Evolutionary conservation across 1,139 yeast species (phyloP), one percentile per base, ranked within the genome.

Genomic region (Diutina siamensis): DNA sequence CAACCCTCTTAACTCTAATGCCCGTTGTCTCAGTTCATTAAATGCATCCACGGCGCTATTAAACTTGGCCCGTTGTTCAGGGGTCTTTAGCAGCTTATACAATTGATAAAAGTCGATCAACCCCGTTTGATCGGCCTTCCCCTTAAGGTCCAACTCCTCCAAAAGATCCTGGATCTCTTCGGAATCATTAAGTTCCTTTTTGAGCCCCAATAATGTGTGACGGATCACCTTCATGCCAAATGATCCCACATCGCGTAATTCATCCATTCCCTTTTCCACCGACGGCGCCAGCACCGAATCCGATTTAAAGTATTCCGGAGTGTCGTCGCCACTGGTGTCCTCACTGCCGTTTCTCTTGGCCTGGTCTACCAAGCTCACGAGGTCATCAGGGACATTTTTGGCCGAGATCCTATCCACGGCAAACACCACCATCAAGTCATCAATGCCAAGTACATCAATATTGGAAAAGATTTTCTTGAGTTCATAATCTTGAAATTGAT

Each of bases 211-310:
- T 35, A 89, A 68, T 2, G 94, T 77, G 54, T 85, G 87, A 58
- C 94, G 77, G 49, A 89, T 83, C 13, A 83, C 83, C 54, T 81
- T 82, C 63, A 89, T 72, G 5, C 95, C 94, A 51, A 80, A 76
- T 0, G 96, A 79, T 45, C 81, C 82, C 7, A 87, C 95, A 1
- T 94, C 73, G 40, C 65, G 63, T 46, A 89, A 71, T 22, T 71
- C 72, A 1, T 67, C 75, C 38, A 80, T 78, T 44, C 75, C 74
- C 54, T 83, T 81, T 12, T 71, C 71, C 33, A 68, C 51, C 3
- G 59, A 53, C 10, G 71, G 68, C 44, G 63, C 64, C 28, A 55
- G 54, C 35, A 51, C 49, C 15, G 50, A 50, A 20, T 57, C 60
- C 31, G 52, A 54, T 22, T 54, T 52, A 51, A 67, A 63, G 50